Evolutionary conservation across 768 basidiomycete genomes (phyloP), one percentile per base, ranked within the genome.

Genomic region (Auricularia sp.): DNA sequence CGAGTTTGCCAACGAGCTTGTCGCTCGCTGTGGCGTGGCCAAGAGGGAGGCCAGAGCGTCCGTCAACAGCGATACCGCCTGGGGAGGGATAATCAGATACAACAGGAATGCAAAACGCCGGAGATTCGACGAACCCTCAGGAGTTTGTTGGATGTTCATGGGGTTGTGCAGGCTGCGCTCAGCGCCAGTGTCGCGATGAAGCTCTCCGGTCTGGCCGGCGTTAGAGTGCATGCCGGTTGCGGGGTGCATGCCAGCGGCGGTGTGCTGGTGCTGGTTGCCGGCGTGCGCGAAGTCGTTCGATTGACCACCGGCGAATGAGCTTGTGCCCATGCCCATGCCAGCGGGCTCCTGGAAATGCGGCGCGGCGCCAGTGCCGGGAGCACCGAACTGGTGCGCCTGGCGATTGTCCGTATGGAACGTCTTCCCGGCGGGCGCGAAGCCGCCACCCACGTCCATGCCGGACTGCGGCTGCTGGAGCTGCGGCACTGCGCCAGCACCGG

Each of bases 1-100:
- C 77, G 0, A 80, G 76, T 75, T 86, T 86, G 3, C 85, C 85
- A 39, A 85, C 67, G 21, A 85, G 65, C 73, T 83, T 86, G 73
- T 87, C 85, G 10, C 77, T 71, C 0, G 81, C n/a, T 29, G 69
- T 77, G 34, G 81, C 77, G 34, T 81, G 78, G 3, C 78, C 77
- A 67, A 75, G 70, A 0, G 78, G 75, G 24, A 75, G 37, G 62
- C 77, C 71, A 1, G 72, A 70, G n/a, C 70, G 66, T 3, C 75
- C 77, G 54, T 71, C 77, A 18, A 76, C 65, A 2, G 76, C 74
- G 10, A 78, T 76, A 5, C 78, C 78, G 29, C 75, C 78, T 74
- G 33, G 16, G 18, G 35, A 35, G 4, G 45, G 39, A 18, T 35
- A 3, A 3, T 13, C 8, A 67, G 18, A 63, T 34, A 45, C 2